Conservation (phyloP, 805 yeast genomes). For the Ogataea neopini region DNA sequence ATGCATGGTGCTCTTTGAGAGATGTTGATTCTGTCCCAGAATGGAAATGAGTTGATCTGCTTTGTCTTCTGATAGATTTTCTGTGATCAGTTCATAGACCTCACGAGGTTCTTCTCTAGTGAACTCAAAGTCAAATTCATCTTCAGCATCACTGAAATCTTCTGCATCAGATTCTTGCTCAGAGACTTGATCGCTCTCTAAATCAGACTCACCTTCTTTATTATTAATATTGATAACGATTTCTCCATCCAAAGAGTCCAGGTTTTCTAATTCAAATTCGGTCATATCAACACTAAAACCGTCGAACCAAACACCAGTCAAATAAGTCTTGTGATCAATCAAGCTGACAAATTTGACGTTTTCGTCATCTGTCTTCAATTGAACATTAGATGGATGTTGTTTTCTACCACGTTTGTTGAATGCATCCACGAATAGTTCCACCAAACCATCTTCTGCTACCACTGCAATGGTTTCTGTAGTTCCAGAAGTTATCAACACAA, state of each 20-base stretch:
- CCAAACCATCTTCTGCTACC: conserved; percentile 20
- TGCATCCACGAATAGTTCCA: conserved; percentile 30
- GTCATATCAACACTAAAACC: conserved; percentile 27
- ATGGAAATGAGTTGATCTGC: conserved; percentile 35
- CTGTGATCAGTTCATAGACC: conserved; percentile 25
- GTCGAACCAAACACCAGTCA: conserved; percentile 31
- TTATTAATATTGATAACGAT: conserved; percentile 20
- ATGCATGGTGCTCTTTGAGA: conserved; percentile 56
- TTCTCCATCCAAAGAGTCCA: conserved; percentile 28
- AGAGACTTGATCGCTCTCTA: conserved; percentile 24
- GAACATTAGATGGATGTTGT: conserved; percentile 18
- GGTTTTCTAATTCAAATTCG: conserved; percentile 36
- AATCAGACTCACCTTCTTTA: conserved; percentile 15
- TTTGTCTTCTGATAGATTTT: conserved; percentile 27
- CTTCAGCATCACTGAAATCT: conserved; percentile 18
- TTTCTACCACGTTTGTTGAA: conserved; percentile 23
- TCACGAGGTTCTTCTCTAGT: conserved; percentile 28
- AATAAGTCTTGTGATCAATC: conserved; percentile 6
- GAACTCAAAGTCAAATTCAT: conserved; percentile 17
- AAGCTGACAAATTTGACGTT: conserved; percentile 18
- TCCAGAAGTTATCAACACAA: conserved; percentile 34
- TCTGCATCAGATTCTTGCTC: conserved; percentile 12
- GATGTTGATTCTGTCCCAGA: conserved; percentile 36
- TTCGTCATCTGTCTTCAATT: conserved; percentile 18
- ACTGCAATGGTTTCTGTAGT: conserved; percentile 37